Evolutionary conservation across 495 filamentous ascomycete genomes (phyloP), one percentile per base, ranked within the genome.

Genomic region (Penicillium crystallinum): DNA sequence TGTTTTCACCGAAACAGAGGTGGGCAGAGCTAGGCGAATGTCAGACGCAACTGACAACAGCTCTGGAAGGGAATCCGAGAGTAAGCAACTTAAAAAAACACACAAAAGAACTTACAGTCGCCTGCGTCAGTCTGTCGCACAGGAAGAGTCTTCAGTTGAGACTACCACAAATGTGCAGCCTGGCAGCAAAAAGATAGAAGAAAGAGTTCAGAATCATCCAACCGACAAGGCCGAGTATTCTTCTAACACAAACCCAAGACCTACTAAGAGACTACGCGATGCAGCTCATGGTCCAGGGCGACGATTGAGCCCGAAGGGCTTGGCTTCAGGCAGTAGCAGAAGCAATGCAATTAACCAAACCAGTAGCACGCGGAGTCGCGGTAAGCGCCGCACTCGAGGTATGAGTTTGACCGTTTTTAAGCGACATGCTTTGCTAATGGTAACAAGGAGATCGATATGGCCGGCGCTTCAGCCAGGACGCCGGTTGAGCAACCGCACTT

Each of bases 391-490:
- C 21, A 56, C 65, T 37, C 55, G 65, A 59, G 63, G 68, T 70
- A 64, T 39, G 52, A 7, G 2, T 5, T 18, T 17, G 9, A 21
- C 8, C 1, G n/a, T 10, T 6, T 33, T 4, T 21, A 14, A n/a
- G 17, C 11, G 10, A 6, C 7, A 23, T 37, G 10, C 18, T 38
- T 36, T 54, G 48, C 58, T 58, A 25, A 64, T 27, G 15, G 5
- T 37, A 11, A 1, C 14, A 18, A 74, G 70, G 67, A 14, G 65
- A 69, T 6, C 62, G 59, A 21, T 74, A 74, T 48, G 66, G 53
- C 23, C 64, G 63, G 30, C 69, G 68, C 0, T 74, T 73, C 40
- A 64, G 52, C 15, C 53, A 62, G 33, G 58, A 59, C 10, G 47
- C 36, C n/a, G 46, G 46, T 21, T 61, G 33, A 62, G 19, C 8